These are phyloP conservation scores for Omphalea diandra DNA, from an alignment of 441 rosid genomes.

Conservation along the genomic window DNA sequence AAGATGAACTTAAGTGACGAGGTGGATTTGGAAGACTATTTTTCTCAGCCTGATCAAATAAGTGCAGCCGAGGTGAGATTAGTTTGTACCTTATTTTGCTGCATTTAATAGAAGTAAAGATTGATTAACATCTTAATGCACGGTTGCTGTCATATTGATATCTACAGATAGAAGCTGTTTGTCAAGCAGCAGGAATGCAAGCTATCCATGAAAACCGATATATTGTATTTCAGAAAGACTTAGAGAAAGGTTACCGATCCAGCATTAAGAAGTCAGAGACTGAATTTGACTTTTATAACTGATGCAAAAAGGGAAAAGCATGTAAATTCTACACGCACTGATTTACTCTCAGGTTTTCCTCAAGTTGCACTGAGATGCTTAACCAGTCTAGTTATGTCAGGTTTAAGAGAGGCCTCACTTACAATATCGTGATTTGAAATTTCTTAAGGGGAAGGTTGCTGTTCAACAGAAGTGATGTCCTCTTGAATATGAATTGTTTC, in stretches of 20 bases:
- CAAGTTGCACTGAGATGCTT: no score
- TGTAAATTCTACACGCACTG: no score
- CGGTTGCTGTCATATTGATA: not conserved
- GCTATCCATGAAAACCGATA: conserved; percentile 85
- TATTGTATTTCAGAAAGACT: conserved; percentile 77
- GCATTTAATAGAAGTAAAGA: not conserved
- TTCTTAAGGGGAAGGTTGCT: no score
- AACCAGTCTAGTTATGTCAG: no score
- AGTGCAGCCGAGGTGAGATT: no score
- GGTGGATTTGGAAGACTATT: conserved; percentile 90
- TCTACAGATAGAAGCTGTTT: conserved; percentile 70
- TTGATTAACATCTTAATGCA: not conserved
- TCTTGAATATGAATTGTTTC: no score
- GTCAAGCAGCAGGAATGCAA: conserved; percentile 94
- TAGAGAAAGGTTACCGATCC: conserved; percentile 77
- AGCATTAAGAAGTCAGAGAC: conserved; percentile 88
- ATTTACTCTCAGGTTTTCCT: no score
- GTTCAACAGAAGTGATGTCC: no score
- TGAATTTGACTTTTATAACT: conserved; percentile 79
- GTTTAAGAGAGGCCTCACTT: no score
- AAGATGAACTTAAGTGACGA: conserved; percentile 89
- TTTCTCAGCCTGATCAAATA: no score
- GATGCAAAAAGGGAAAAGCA: no score
- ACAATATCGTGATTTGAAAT: no score
- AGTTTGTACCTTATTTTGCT: conserved; percentile 41